Evolutionary conservation across 2,329 filamentous ascomycete genomes (phyloP), one percentile per base, ranked within the genome.

Genomic region (Cladophialophora immunda): DNA sequence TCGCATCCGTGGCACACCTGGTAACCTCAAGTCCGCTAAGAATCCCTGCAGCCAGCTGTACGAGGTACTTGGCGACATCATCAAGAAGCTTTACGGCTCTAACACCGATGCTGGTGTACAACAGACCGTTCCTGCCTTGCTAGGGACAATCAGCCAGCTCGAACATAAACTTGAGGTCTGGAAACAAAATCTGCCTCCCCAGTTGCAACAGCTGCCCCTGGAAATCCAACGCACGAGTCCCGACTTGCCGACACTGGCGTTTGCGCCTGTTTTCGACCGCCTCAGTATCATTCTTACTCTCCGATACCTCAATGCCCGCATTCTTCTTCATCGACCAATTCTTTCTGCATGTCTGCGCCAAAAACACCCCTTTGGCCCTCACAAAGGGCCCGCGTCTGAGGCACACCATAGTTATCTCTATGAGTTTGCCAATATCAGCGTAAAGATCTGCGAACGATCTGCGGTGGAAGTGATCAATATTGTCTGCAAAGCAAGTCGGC

Each of bases 381-480:
- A 15, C 1, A 50, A 19, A 7, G 60, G 38, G 5, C 32, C 50
- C 15, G 17, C 32, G 4, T 11, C 34, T 6, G 56, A 63, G 11
- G 59, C 52, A 8, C 60, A 65, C 6, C 64, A 67, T 15, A 52
- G 57, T 11, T 69, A 64, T 53, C 67, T 67, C 55, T 30, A 64
- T 7, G 67, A 67, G 32, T 50, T 69, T 19, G 67, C 55, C 13
- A 58, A 62, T 22, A 50, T 57, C 38, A 75, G 70, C 36, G 68
- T 76, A 34, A 66, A 71, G 25, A 70, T 71, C 19, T 77, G 74
- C 58, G 68, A 72, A 6, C 69, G 76, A 54, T 74, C 73, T 3
- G 77, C 79, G 9, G 74, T 75, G 41, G 70, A 73, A 29, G 79
- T 79, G 13, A 76, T 81, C 45, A 70, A 75, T n/a, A 74, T 76